Base-by-base conservation (phyloP, 306 rosid species). In the Pachyrhizus erosus region DNA sequence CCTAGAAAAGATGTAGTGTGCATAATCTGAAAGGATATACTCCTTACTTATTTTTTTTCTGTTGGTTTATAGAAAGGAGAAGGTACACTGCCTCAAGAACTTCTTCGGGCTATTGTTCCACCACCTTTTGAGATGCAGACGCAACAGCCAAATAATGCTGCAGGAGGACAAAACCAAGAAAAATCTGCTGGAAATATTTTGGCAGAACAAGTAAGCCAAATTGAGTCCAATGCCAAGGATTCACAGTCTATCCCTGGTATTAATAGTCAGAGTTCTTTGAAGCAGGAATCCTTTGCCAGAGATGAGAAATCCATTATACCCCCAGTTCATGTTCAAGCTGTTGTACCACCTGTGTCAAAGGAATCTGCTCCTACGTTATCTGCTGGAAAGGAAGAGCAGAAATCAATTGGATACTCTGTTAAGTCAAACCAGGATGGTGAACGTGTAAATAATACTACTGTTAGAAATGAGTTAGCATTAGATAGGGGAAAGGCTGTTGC, bases 11-110 rank as follows among this genome's bases (percentile, higher is more conserved):
- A 51, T 29, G 39, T 82, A 4, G 15, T 40, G 9, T 65, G 26
- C 14, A 64, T 79, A 75, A 11, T 83, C 70, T 79, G 46, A 55
- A 79, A 65, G 15, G 46, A 79, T 15, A 21, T 45, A 42, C 17
- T 82, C 57, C 48, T 76, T 73, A 33, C 71, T 67, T 76, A 79
- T 69, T 13, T 23, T 75, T 77, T 75, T 58, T 74, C 73, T 84
- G 51, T 88, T 86, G 76, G 79, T 83, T 86, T 83, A 64, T 89
- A 96, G 99, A 96, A 94, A 96, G 99, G 99, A 80, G 99, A 93
- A 83, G 92, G 97, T 73, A 85, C 90, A 26, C 93, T 96, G n/a
- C 99, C 99, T 21, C 99, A 91, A 88, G 99, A 96, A 78, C 99
- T 96, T 84, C 94, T 96, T 33, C 91, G 83, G 76, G 94, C 98